Base-by-base conservation (phyloP, 441 rosid genomes). In the California macrophylla region DNA sequence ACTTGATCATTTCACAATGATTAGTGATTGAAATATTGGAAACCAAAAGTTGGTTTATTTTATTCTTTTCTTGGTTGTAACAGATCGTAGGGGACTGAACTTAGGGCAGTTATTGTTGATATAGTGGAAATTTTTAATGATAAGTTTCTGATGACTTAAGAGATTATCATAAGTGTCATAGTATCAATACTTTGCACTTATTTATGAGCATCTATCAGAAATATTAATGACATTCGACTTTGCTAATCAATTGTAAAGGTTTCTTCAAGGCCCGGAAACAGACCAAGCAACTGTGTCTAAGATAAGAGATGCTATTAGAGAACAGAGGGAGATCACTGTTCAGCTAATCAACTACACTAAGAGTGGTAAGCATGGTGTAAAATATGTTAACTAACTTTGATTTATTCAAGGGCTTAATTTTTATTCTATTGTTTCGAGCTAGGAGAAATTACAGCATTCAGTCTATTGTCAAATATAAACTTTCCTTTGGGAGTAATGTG, bases 221-320 rank as follows among this genome's bases (percentile, higher is more conserved):
- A 54, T 54, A 28, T 4, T 64, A 18, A 13, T 16, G 20, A 30
- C 23, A 28, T 25, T 56, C 21, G 38, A 25, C 18, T 34, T 6
- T 66, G 29, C 69, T 61, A 47, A 45, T 72, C 67, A 70, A 61
- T 26, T 54, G 65, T 68, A 21, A 64, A 91, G 99, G 83, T 94
- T 94, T 76, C 87, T 94, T 52, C 99, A 94, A 83, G 99, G 99
- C 30, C 97, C 99, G 54, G 98, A 94, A 84, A 94, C 99, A 69
- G 96, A 94, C 86, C 92, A 87, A 50, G 83, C 90, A 5, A 92
- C 99, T 1, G 99, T 94, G 66, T 86, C 80, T 84, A 90, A 94
- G 78, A 88, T 92, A 68, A 81, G 99, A 74, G 81, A 84, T 3
- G 99, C 99, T 69, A 90, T 94, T 71, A 93, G 90, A 78, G 89